Conservation (phyloP, 129 eudicot genomes). For the Tagetes erecta region DNA sequence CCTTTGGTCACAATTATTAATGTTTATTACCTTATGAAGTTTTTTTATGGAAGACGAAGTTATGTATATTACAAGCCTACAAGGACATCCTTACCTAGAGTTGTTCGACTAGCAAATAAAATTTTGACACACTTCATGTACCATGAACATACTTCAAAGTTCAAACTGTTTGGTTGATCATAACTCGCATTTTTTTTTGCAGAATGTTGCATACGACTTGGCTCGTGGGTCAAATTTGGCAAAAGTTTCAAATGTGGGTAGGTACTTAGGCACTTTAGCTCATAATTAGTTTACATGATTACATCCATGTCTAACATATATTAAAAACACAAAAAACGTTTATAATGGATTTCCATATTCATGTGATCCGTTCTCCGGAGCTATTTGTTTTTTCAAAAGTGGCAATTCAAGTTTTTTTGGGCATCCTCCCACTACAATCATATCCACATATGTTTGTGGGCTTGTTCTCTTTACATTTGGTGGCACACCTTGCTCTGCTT, state of each 20-base stretch:
- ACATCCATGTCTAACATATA: neutral
- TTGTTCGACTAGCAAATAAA: neutral
- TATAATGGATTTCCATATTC: neutral
- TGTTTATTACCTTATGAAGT: neutral
- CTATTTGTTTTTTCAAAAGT: neutral
- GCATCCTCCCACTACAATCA: neutral
- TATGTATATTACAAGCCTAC: neutral
- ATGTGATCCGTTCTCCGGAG: neutral
- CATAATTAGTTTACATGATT: neutral
- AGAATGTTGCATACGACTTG: constrained; percentile 85
- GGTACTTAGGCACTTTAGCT: constrained; percentile 31
- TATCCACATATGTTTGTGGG: neutral
- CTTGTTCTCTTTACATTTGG: neutral
- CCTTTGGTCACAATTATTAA: neutral
- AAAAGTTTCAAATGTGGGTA: constrained; percentile 47
- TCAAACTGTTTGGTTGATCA: constrained; percentile 17
- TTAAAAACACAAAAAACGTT: neutral
- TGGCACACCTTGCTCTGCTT: neutral
- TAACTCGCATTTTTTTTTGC: constrained; percentile 40
- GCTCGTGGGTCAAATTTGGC: constrained; percentile 52
- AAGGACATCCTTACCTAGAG: neutral
- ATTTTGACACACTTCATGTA: neutral
- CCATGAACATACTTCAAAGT: neutral
- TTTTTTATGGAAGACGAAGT: neutral
- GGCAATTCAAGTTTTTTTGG: neutral